Evolutionary conservation across 257 asterid species (phyloP), one percentile per base, ranked within the genome.

Genomic region (Marsdenia floribunda): DNA sequence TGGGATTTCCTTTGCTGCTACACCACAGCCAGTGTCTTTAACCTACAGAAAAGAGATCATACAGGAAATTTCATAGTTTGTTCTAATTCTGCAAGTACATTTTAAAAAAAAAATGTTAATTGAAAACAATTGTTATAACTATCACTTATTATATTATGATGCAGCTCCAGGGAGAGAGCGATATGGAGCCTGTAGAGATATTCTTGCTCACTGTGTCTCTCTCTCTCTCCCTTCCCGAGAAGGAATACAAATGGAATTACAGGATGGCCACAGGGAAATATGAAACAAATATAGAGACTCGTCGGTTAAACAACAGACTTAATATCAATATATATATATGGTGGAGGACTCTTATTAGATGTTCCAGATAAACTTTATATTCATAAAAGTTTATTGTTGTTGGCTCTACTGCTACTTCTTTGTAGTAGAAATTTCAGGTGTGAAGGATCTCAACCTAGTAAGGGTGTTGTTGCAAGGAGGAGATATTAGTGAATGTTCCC

Each of bases 11-110:
- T 70, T 85, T 24, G 89, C 83, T 55, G 55, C 73, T 75, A 90
- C 80, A 69, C 95, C 96, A 71, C 89, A 83, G 3, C 95, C 96
- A 21, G 96, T 73, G 81, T 90, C 96, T 70, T 83, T 81, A 19
- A 90, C 85, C 95, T 90, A 78, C 70, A 26, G 21, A 70, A 70
- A 88, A 80, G 29, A 73, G n/a, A 46, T 59, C 16, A 33, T 3
- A 61, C 10, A 4, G 8, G 1, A 33, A 10, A 24, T 33, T 0
- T 33, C 6, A 61, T 60, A 0, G 21, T 60, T 60, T 13, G 21
- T 29, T 26, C 5, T 12, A 3, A 3, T 38, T n/a, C 21, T 59
- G 22, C 19, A 13, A 0, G n/a, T n/a, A n/a, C n/a, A n/a, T n/a
- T n/a, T n/a, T n/a, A 57, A 7, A 22, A 2, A 9, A 22, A 57